phyloP scores from a whole-genome alignment of 2,329 filamentous ascomycete genomes.

The Lomentospora prolificans region DNA sequence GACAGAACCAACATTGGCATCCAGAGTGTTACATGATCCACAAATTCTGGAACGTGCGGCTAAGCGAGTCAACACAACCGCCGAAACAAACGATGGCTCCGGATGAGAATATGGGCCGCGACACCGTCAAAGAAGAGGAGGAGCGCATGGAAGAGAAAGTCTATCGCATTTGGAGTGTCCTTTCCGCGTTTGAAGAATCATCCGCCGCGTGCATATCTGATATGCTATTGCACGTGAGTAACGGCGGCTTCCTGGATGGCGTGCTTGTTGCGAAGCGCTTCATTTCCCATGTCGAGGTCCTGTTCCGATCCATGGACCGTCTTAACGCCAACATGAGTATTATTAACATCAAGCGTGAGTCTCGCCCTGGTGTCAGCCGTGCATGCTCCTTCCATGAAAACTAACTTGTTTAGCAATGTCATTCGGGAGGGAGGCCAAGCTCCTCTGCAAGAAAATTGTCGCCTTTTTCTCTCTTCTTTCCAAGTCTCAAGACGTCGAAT shows the following conservation, averaged over 20 bases:
- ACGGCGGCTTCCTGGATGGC: slow-evolving; percentile 90
- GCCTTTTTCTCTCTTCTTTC: slow-evolving; percentile 93
- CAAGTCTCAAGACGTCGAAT: slow-evolving; percentile 86
- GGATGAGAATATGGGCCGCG: slow-evolving; percentile 53
- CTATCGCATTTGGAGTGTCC: slow-evolving; percentile 93
- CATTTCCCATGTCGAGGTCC: slow-evolving; percentile 87
- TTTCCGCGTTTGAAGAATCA: slow-evolving; percentile 95
- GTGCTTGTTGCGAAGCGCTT: slow-evolving; percentile 93
- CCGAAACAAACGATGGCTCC: slow-evolving; percentile 28
- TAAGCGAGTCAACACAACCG: slow-evolving; percentile 52
- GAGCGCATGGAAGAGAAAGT: slow-evolving; percentile 97
- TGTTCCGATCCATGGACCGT: slow-evolving; percentile 81
- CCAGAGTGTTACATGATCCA: slow-evolving; percentile 99
- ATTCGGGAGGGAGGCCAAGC: slow-evolving; percentile 91
- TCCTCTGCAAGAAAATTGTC: slow-evolving; percentile 99
- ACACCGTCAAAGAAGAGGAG: slow-evolving; percentile 72
- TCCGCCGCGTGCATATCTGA: slow-evolving; percentile 97
- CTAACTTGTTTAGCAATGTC: slow-evolving; percentile 75
- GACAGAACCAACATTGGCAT: slow-evolving; percentile 98
- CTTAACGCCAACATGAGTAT: slow-evolving; percentile 62
- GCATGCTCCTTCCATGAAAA: too few relatives aligned
- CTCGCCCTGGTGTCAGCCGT: not conserved
- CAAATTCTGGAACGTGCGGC: slow-evolving; percentile 97
- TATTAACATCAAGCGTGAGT: slow-evolving; percentile 2
- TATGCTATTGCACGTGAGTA: slow-evolving; percentile 97